A percentile compares a stretch with the other conserved stretches of the same genome.
Conservation (phyloP, 2,329 filamentous ascomycete genomes). For the Biscogniauxia mediterranea region DNA sequence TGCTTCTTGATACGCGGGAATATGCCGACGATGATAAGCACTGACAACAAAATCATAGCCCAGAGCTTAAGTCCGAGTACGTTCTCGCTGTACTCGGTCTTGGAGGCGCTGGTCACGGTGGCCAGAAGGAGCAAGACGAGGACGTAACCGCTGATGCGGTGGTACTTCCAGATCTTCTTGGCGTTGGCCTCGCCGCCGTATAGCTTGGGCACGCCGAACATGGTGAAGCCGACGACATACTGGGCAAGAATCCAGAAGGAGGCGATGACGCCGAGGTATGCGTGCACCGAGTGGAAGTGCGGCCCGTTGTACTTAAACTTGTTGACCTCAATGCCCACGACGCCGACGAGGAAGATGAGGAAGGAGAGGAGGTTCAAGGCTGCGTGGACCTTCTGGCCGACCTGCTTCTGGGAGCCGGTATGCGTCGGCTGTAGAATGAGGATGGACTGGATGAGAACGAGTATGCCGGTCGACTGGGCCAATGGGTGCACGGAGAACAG, state of each 20-base stretch:
- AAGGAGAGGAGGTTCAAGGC: constrained; percentile 66
- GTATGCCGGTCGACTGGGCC: constrained; percentile 62
- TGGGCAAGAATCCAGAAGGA: constrained; percentile 70
- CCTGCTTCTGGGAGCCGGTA: constrained; percentile 68
- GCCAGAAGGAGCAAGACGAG: constrained; percentile 68
- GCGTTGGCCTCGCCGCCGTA: constrained; percentile 80
- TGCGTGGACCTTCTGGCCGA: constrained; percentile 63
- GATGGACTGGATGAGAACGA: constrained; percentile 75
- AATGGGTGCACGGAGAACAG: constrained; percentile 90
- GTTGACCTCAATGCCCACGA: constrained; percentile 77
- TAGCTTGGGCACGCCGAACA: constrained; percentile 71
- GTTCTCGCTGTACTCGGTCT: constrained; percentile 70
- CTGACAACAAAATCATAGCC: constrained; percentile 65
- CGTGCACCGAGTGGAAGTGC: constrained; percentile 81
- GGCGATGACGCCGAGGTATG: constrained; percentile 75
- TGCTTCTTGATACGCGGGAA: constrained; percentile 76
- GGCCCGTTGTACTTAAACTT: constrained; percentile 66
- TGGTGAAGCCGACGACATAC: constrained; percentile 75
- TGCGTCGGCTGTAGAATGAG: constrained; percentile 87
- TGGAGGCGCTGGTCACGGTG: constrained; percentile 71
- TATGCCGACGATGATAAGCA: constrained; percentile 69
- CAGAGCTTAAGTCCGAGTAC: constrained; percentile 73
- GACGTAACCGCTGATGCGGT: constrained; percentile 74
- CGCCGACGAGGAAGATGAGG: constrained; percentile 60
- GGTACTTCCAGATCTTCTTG: constrained; percentile 86